A percentile compares a stretch with the other conserved stretches of the same genome.
Conservation (phyloP, 176 grass and related monocot genomes). For the Oropetium thomaeum region DNA sequence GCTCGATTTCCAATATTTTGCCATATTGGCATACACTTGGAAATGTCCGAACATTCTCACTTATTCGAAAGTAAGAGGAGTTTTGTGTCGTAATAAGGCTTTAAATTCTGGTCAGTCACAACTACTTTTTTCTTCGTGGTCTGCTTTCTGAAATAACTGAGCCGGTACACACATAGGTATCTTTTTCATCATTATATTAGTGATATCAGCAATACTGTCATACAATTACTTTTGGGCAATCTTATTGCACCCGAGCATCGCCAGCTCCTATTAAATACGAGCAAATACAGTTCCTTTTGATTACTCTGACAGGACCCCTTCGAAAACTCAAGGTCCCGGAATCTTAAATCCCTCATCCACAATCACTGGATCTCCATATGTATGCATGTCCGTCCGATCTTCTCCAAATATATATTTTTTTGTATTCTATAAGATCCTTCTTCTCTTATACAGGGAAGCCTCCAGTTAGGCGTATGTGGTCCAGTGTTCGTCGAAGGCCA, state of each 20-base stretch:
- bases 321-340: slow-evolving; percentile 45
- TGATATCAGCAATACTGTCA: background rate
- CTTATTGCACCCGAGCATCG: slow-evolving; percentile 25
- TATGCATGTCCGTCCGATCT: slow-evolving; percentile 1
- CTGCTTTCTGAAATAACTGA: slow-evolving; percentile 18
- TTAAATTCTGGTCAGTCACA: background rate
- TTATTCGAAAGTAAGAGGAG: background rate
- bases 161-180: background rate
- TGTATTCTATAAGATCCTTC: background rate
- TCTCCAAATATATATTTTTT: background rate
- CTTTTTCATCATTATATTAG: slow-evolving; percentile 26
- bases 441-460: slow-evolving; percentile 51
- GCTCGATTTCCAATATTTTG: background rate
- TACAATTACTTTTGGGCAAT: slow-evolving; percentile 19
- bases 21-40: background rate
- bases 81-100: background rate
- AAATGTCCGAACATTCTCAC: background rate
- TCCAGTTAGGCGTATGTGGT: slow-evolving; percentile 67
- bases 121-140: background rate
- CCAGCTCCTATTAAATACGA: slow-evolving; percentile 26
- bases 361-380: slow-evolving; percentile 5
- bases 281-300: slow-evolving; percentile 41
- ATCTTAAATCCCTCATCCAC: background rate
- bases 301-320: slow-evolving; percentile 38
- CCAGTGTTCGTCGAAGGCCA: slow-evolving; percentile 68